Base-by-base conservation (phyloP, 208 protist species). In the Zelonia costaricensis region DNA sequence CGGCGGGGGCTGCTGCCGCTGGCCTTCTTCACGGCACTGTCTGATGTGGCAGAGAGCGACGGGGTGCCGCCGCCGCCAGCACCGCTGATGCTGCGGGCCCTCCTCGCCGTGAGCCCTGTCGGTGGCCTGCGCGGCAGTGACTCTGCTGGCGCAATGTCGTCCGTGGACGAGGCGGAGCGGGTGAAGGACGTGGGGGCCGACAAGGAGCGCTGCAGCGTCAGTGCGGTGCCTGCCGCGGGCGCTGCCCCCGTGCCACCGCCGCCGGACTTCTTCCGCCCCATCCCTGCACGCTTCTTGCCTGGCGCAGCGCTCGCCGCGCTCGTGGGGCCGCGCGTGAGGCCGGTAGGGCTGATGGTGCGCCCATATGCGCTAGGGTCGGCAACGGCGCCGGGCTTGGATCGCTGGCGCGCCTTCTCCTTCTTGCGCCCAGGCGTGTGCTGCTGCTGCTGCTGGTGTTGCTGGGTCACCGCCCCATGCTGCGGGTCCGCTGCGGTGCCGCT, bases 261-360 rank as follows among this genome's bases (percentile, higher is more conserved):
- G 1, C 3, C 10, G 15, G 1, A 25, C 40, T 16, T 36, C n/a
- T 61, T 61, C 10, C 18, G 13, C 1, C 10, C 10, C 13, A 22
- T 15, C 15, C 38, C 53, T 35, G 20, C 38, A 7, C 13, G 36
- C 36, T 42, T 42, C 36, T 42, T 42, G 9, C 36, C 36, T 15
- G 36, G 31, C n/a, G 2, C 38, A n/a, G 5, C 43, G 39, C 42
- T 49, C 48, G 5, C n/a, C 8, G 27, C 22, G 5, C n/a, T 20
- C 10, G 45, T 22, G 9, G 47, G 45, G 38, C 20, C 25, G 13
- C 2, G 20, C 13, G 56, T 72, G 30, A 64, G 31, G 5, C 58
- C 66, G 8, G 66, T 61, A 2, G 61, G 49, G 18, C 66, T 73
- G 3, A 60, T 20, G 2, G 66, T 73, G 51, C 58, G 58, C 4